Evolutionary conservation across 192 early-diverging fungal genomes (phyloP), one percentile per base, ranked within the genome.

Genomic region (Backusella tuberculispora): DNA sequence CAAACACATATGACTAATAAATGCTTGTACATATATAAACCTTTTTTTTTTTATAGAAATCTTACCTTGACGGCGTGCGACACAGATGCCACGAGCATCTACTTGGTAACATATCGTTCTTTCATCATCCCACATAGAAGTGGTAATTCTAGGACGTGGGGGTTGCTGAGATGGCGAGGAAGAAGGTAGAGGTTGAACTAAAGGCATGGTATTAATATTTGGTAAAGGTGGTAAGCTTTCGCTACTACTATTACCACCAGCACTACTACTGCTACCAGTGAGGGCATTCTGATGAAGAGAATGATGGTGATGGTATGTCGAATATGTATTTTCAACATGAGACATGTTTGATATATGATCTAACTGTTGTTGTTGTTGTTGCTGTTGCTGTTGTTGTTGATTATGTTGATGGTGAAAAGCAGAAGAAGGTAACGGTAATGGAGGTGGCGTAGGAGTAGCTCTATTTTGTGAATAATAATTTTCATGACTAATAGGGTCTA

Each of bases 121-220:
- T 82, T 90, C 89, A 83, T 90, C 89, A 73, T 90, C 89, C 89
- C 89, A 90, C 70, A 88, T 80, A 66, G 87, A 86, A 4, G 89
- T 90, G 41, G 88, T 85, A 10, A 81, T 63, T 38, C 73, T 76
- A 7, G 71, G 66, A 37, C 75, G 64, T 15, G 73, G 74, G 48
- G 67, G 48, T 13, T 26, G 26, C 13, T 42, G 43, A 12, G 44
- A 37, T 29, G 34, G 14, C 3, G 46, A 12, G 24, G 10, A 21
- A 45, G 69, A 14, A 50, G 69, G 26, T n/a, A 72, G 4, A 24
- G 70, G 70, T 29, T 66, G 64, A 26, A 38, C 38, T 5, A 66
- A 26, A n/a, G 38, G 34, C 26, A 40, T 17, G 2, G 64, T 66
- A 38, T 29, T 40, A 29, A 66, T 40, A 14, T 38, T 40, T 40